A percentile compares a stretch with the other conserved stretches of the same genome.
Conservation (phyloP, 768 basidiomycete genomes). For the Panaeolus cyanescens region DNA sequence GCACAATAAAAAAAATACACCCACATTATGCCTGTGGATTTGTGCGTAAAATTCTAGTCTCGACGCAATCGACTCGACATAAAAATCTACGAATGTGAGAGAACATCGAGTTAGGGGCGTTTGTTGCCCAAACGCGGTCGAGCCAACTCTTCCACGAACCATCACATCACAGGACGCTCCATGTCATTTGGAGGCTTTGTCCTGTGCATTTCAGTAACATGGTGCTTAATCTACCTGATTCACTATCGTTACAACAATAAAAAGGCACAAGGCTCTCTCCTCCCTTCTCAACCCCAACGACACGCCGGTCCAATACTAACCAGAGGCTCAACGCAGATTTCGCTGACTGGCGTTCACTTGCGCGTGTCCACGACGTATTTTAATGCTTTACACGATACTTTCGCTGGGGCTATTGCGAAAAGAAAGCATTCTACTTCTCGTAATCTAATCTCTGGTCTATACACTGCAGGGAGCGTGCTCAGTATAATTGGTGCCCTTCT, state of each 20-base stretch:
- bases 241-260: slow-evolving; percentile 15
- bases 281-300: slow-evolving; percentile 14
- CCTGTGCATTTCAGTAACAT: slow-evolving; percentile 22
- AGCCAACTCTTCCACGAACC: not conserved
- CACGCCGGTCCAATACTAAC: slow-evolving; percentile 8
- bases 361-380: slow-evolving; percentile 49
- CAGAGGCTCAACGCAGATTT: slow-evolving; percentile 10
- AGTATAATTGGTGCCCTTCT: slow-evolving; percentile 50
- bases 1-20: slow-evolving; percentile 5
- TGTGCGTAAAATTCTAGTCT: not conserved
- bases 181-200: slow-evolving; percentile 24
- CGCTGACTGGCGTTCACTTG: slow-evolving; percentile 31
- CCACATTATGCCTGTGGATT: too few species aligned
- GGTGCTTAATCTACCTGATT: slow-evolving; percentile 25
- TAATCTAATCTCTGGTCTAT: slow-evolving; percentile 27
- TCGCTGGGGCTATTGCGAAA: slow-evolving; percentile 35
- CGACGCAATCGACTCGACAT: too few species aligned
- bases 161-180: slow-evolving; percentile 1
- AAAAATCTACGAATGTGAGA: too few species aligned
- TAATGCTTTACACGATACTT: slow-evolving; percentile 50
- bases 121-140: not conserved
- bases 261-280: slow-evolving; percentile 7
- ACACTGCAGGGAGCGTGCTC: slow-evolving; percentile 50
- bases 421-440: slow-evolving; percentile 16
- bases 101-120: not conserved